These are phyloP conservation scores for Aspergillus persii DNA, from an alignment of 2,329 filamentous ascomycete genomes.

Conservation along the genomic window DNA sequence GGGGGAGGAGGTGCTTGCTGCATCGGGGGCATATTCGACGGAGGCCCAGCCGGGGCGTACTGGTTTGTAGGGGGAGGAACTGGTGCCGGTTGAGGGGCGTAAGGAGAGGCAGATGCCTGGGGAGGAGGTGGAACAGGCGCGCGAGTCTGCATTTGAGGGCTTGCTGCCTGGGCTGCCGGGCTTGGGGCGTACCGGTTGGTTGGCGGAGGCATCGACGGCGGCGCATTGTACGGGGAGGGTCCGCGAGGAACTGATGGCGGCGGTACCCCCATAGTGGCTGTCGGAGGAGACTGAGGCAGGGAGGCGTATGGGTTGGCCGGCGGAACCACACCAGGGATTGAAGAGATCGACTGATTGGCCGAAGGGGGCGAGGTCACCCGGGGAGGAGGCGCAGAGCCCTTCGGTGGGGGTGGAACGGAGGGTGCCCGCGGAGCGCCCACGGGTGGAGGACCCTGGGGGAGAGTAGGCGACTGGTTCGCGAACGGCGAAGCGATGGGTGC, in stretches of 20 bases:
- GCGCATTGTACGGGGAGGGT: conserved; percentile 81
- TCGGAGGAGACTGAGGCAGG: conserved; percentile 44
- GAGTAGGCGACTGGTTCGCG: conserved; percentile 58
- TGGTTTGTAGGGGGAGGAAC: conserved; percentile 40
- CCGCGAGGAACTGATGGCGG: conserved; percentile 63
- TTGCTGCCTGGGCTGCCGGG: conserved; percentile 56
- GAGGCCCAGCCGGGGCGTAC: conserved; percentile 48
- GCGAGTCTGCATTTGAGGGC: conserved; percentile 44
- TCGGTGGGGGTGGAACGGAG: conserved; percentile 79
- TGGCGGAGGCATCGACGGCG: conserved; percentile 67
- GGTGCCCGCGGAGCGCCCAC: conserved; percentile 63
- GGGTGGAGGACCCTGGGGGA: conserved; percentile 49
- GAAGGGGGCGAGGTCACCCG: conserved; percentile 70
- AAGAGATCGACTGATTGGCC: conserved; percentile 54
- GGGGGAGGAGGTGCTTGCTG: conserved; percentile 36
- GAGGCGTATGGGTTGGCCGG: conserved; percentile 40
- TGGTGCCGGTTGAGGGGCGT: conserved; percentile 54
- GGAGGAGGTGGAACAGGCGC: conserved; percentile 52
- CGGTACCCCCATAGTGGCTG: conserved; percentile 43
- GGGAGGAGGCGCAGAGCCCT: conserved; percentile 66
- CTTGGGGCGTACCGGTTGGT: conserved; percentile 73
- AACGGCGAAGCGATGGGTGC: conserved; percentile 74
- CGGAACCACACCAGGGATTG: conserved; percentile 62
- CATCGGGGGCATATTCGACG: conserved; percentile 36
- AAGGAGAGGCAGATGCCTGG: conserved; percentile 48